A percentile compares a stretch with the other conserved stretches of the same genome.
Evolutionary conservation across 2,329 filamentous ascomycete genomes (phyloP).

Genomic region (Calonectria ilicicola): DNA sequence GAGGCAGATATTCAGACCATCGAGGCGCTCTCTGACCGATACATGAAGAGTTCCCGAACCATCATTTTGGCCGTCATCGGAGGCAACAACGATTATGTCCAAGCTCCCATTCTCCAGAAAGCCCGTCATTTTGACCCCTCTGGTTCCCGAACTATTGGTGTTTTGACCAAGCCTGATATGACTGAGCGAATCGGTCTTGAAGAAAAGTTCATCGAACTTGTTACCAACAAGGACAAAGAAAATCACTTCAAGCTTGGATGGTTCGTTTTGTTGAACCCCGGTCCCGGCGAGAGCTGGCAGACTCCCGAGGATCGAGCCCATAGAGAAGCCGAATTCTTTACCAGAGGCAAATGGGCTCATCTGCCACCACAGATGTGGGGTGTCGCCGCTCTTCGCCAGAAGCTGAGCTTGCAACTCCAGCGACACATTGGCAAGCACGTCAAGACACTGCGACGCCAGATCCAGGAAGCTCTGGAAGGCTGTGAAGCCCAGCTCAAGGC

Average conservation of each 20-base stretch:
- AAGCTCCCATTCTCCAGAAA: slow-evolving; percentile 64
- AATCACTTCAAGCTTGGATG: slow-evolving; percentile 65
- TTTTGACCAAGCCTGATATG: slow-evolving; percentile 65
- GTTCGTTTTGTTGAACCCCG: slow-evolving; percentile 64
- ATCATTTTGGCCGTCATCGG: slow-evolving; percentile 68
- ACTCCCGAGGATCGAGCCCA: slow-evolving; percentile 54
- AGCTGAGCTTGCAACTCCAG: slow-evolving; percentile 63
- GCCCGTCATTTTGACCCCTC: slow-evolving; percentile 62
- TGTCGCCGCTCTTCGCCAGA: slow-evolving; percentile 58
- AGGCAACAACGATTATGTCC: slow-evolving; percentile 67
- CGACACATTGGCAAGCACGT: slow-evolving; percentile 65
- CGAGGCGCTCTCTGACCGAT: slow-evolving; percentile 62
- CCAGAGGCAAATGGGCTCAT: slow-evolving; percentile 60
- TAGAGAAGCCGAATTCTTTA: slow-evolving; percentile 62
- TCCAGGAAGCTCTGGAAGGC: slow-evolving; percentile 61
- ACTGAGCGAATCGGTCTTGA: slow-evolving; percentile 65
- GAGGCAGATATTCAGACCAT: slow-evolving; percentile 65
- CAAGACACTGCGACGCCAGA: slow-evolving; percentile 62
- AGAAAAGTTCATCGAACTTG: slow-evolving; percentile 66
- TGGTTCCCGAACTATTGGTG: slow-evolving; percentile 62
- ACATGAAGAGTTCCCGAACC: slow-evolving; percentile 67
- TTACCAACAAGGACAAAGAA: slow-evolving; percentile 61
- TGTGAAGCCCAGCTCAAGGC: slow-evolving; percentile 63
- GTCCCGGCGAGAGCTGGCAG: slow-evolving; percentile 59
- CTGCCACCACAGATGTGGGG: slow-evolving; percentile 62